Evolutionary conservation across 306 rosid genomes (phyloP).

Genomic region (Purshia tridentata): DNA sequence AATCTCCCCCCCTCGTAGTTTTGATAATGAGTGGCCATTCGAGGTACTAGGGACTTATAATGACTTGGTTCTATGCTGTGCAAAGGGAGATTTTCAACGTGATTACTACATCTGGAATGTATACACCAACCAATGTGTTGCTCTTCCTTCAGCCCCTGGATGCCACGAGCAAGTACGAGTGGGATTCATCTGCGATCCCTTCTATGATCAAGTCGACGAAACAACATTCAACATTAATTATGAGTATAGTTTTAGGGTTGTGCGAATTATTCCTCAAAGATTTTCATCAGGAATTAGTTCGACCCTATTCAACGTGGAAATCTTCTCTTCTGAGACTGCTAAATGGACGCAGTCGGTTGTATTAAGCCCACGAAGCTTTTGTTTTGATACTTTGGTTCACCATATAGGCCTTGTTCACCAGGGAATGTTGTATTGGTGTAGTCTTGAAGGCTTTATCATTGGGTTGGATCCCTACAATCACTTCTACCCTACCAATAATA

Average conservation of each 20-base stretch:
- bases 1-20: no score
- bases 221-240: not conserved
- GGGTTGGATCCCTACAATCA: not conserved
- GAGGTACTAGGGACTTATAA: not conserved
- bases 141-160: not conserved
- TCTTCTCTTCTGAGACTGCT: not conserved
- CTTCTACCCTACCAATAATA: no score
- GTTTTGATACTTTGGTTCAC: not conserved
- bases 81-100: no score
- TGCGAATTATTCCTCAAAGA: not conserved
- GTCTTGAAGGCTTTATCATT: not conserved
- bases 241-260: not conserved
- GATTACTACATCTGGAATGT: not conserved
- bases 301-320: not conserved
- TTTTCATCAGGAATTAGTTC: not conserved
- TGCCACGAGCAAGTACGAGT: not conserved
- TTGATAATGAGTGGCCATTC: no score
- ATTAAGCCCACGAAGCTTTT: not conserved
- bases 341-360: not conserved
- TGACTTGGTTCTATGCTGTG: not conserved
- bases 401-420: not conserved
- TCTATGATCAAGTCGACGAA: not conserved
- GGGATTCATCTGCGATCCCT: not conserved
- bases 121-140: not conserved
- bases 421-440: not conserved